A percentile compares a stretch with the other conserved stretches of the same genome.
These are phyloP conservation scores for Backusella morwellensis DNA, from an alignment of 192 early-diverging fungal genomes.

Conservation along the genomic window DNA sequence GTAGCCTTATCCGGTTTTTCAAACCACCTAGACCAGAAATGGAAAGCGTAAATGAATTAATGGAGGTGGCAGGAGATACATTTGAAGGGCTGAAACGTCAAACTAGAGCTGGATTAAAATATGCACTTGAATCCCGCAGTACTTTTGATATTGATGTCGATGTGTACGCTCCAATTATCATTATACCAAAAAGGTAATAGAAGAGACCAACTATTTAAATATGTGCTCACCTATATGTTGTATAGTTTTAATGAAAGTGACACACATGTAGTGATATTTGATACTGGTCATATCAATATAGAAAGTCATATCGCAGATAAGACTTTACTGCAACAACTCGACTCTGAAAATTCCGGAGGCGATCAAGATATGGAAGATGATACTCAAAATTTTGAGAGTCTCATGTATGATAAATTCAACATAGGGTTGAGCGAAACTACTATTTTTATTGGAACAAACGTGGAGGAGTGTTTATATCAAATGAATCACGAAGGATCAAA, in stretches of 20 bases:
- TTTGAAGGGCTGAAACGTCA: constrained; percentile 71
- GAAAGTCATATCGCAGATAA: constrained; percentile 69
- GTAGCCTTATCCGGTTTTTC: constrained; percentile 72
- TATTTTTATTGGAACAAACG: constrained; percentile 59
- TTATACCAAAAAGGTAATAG: constrained; percentile 57
- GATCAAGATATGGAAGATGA: constrained; percentile 58
- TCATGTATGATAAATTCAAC: constrained; percentile 82
- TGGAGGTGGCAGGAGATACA: constrained; percentile 65
- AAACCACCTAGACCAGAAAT: constrained; percentile 59
- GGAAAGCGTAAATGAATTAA: constrained; percentile 59
- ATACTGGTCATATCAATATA: constrained; percentile 78
- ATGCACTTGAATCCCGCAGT: constrained; percentile 71
- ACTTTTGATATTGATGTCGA: constrained; percentile 77
- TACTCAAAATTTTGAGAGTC: constrained; percentile 55
- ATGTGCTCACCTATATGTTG: background rate
- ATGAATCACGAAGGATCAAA: constrained; percentile 25
- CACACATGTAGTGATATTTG: constrained; percentile 64
- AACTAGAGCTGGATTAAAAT: constrained; percentile 75
- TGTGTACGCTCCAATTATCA: constrained; percentile 81
- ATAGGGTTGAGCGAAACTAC: constrained; percentile 66
- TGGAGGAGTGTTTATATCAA: constrained; percentile 17
- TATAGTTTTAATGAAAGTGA: constrained; percentile 41
- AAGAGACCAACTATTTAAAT: background rate
- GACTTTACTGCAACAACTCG: constrained; percentile 54
- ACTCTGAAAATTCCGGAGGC: background rate